Conservation (phyloP, 2,329 filamentous ascomycete genomes). For the Nannizziopsis arthrosporioides region DNA sequence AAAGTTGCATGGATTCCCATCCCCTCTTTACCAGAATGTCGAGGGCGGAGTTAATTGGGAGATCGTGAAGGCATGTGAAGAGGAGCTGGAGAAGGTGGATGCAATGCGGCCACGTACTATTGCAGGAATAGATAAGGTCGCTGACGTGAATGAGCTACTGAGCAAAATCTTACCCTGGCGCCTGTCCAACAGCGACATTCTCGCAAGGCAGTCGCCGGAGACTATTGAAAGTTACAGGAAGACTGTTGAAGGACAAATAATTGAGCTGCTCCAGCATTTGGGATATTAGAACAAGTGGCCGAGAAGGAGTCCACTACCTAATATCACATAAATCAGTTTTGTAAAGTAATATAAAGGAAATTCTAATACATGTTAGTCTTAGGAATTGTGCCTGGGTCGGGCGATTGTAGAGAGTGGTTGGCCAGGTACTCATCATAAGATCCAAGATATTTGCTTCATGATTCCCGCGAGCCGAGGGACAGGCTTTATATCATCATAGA, state of each 20-base stretch:
- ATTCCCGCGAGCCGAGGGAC: neutral
- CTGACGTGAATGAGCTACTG: conserved; percentile 19
- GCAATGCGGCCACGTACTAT: conserved; percentile 18
- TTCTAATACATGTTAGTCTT: no score
- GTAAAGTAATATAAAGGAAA: no score
- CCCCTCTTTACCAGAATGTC: conserved; percentile 13
- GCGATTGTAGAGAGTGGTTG: no score
- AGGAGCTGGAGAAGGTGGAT: conserved; percentile 17
- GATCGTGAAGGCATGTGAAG: conserved; percentile 18
- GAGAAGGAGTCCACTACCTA: no score
- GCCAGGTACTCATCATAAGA: no score
- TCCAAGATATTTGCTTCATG: no score
- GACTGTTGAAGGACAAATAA: neutral
- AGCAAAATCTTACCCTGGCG: conserved; percentile 16
- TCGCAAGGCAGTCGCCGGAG: conserved; percentile 8
- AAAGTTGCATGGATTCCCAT: conserved; percentile 21
- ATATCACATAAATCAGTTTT: no score
- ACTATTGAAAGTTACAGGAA: neutral
- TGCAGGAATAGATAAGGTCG: conserved; percentile 19
- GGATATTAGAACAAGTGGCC: conserved; percentile 1
- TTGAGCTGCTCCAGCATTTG: neutral
- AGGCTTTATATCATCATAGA: conserved; percentile 9
- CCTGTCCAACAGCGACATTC: neutral
- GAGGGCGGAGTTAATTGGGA: conserved; percentile 19
- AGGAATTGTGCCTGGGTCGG: no score